Evolutionary conservation across 306 rosid genomes (phyloP), one percentile per base, ranked within the genome.

Genomic region (Betula pendula): DNA sequence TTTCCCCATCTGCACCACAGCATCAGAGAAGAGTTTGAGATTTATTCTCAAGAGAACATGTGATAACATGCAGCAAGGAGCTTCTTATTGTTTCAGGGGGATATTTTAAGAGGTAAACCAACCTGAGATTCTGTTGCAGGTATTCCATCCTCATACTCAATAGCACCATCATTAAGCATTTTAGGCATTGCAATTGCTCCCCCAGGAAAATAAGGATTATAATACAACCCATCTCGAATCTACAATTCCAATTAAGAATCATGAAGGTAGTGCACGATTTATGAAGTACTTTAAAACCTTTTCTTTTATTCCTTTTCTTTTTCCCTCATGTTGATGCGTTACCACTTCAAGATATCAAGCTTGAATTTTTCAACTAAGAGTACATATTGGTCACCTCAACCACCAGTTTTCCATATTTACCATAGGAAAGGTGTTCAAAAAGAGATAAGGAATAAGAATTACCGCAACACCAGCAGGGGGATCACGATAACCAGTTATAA

Each of bases 131-230:
- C 99, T 22, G 99, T 95, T 20, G 99, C 97, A 77, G 97, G 89
- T 50, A 81, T 88, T 73, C 94, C 97, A 82, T 92, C 99, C 84
- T 95, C 99, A 45, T 89, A 95, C 81, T 95, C 99, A 56, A 95
- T 83, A 77, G 97, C 97, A 68, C 99, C 99, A 78, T 95, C 99
- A 55, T 80, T 90, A 84, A 95, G 99, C 99, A 95, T 95, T 87
- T 95, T 85, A 87, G 99, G 99, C 99, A 95, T 95, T 35, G 99
- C 98, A 83, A 95, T 95, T 60, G 98, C 99, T 45, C 99, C 99
- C 0, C 99, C 99, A 79, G 97, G 97, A 75, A 95, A 95, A 80
- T 95, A 95, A 60, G 99, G 99, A 73, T 95, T 92, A 76, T 95
- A 95, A 83, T 95, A 93, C 82, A 95, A 76, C 49, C 98, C 98